Conservation (phyloP, 441 rosid genomes). For the Macaranga tanarius region DNA sequence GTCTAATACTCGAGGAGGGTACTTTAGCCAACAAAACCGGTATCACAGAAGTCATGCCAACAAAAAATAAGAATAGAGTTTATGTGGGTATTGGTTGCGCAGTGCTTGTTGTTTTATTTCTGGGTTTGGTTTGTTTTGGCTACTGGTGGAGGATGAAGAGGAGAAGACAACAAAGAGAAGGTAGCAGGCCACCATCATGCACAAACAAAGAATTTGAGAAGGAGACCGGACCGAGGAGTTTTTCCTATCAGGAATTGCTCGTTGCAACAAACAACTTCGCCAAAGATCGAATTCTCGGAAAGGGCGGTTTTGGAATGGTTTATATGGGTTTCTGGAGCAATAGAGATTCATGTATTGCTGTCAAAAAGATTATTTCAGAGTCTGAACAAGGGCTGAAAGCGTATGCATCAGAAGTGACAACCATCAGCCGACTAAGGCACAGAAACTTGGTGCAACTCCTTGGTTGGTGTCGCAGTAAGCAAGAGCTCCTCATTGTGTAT, state of each 20-base stretch:
- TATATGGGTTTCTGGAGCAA: neutral
- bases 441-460: slow-evolving; percentile 62
- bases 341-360: slow-evolving; percentile 11
- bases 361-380: slow-evolving; percentile 5
- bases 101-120: neutral
- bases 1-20: slow-evolving; percentile 15
- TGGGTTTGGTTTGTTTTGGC: neutral
- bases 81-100: neutral
- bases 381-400: neutral
- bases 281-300: slow-evolving; percentile 27
- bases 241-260: slow-evolving; percentile 25
- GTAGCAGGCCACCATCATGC: neutral
- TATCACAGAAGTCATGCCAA: too few species aligned
- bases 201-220: slow-evolving; percentile 16
- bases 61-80: too few species aligned
- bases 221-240: slow-evolving; percentile 34
- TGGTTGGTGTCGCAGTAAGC: slow-evolving; percentile 72
- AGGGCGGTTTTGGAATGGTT: slow-evolving; percentile 7
- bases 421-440: slow-evolving; percentile 65
- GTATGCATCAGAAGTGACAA: slow-evolving; percentile 7
- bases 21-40: too few species aligned
- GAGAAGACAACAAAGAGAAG: neutral
- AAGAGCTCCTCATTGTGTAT: slow-evolving; percentile 59
- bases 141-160: neutral
- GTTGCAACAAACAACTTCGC: slow-evolving; percentile 32